Evolutionary conservation across 768 basidiomycete species (phyloP).

Genomic region (Cystobasidium ongulense): DNA sequence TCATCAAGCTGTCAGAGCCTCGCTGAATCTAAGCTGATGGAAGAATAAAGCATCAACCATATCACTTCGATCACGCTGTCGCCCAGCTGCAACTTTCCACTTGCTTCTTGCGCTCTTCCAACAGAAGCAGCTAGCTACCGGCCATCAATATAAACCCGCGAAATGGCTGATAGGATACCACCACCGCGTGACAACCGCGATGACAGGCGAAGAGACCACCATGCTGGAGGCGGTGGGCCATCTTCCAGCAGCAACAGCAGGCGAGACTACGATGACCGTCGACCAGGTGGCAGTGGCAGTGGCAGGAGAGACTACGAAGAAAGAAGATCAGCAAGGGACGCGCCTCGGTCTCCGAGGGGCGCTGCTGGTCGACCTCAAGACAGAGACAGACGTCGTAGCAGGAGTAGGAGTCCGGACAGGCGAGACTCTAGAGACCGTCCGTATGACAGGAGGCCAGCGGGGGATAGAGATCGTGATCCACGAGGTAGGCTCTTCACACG

Average conservation of each 20-base stretch:
- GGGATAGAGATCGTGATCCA: neutral
- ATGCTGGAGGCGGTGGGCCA: neutral
- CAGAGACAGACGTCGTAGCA: neutral
- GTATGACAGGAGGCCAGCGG: neutral
- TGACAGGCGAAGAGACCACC: neutral
- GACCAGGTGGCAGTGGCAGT: slow-evolving; percentile 5
- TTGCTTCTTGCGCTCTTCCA: no score
- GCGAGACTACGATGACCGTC: neutral
- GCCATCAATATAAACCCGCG: neutral
- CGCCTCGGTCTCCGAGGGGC: neutral
- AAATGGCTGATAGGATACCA: neutral
- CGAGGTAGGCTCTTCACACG: neutral
- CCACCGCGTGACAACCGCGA: neutral
- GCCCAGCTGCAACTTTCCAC: no score
- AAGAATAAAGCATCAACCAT: no score
- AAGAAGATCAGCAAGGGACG: neutral
- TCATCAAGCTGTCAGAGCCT: no score
- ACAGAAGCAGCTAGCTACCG: no score
- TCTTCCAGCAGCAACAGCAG: slow-evolving; percentile 11
- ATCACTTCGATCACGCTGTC: no score
- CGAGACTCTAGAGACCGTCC: neutral
- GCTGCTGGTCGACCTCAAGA: neutral
- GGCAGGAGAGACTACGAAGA: slow-evolving; percentile 1
- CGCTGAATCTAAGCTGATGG: no score
- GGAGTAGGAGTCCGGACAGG: neutral